phyloP scores from a whole-genome alignment of 805 yeast species.

The Kuraishia molischiana region DNA sequence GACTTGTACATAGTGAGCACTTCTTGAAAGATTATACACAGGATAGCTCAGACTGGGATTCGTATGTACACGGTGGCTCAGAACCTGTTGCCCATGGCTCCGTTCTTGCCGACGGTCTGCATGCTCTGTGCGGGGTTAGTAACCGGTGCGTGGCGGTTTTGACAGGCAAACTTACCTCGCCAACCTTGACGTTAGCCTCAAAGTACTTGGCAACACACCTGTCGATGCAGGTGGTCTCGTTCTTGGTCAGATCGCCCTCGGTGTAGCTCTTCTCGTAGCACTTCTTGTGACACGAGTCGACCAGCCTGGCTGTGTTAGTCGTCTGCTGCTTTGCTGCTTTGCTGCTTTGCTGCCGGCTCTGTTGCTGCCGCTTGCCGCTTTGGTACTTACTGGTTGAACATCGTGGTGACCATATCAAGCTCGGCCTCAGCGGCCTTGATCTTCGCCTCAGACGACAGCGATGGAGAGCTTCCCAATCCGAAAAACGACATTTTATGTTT shows the following conservation, averaged over 20 bases:
- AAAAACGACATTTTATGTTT: constrained; percentile 64
- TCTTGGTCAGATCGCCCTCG: constrained; percentile 69
- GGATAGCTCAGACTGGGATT: too few relatives aligned
- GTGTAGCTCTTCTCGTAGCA: constrained; percentile 62
- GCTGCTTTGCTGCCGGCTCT: too few relatives aligned
- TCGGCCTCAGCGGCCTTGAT: constrained; percentile 92
- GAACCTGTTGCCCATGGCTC: constrained; percentile 14
- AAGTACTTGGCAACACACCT: constrained; percentile 95
- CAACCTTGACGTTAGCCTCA: constrained; percentile 89
- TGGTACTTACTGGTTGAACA: constrained; percentile 61
- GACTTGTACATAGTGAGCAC: constrained; percentile 4
- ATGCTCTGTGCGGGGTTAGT: constrained; percentile 15
- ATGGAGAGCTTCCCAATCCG: constrained; percentile 75
- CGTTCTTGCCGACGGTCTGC: constrained; percentile 27
- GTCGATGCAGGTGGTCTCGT: constrained; percentile 81
- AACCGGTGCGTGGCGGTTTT: neutral
- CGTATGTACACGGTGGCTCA: neutral
- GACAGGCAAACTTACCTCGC: constrained; percentile 39
- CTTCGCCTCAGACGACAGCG: constrained; percentile 64
- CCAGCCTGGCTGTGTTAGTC: constrained; percentile 44
- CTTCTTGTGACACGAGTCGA: constrained; percentile 80
- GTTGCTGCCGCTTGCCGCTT: constrained; percentile 1
- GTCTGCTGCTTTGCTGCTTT: too few relatives aligned
- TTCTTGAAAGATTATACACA: neutral
- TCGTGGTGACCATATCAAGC: constrained; percentile 93